Evolutionary conservation across 306 rosid genomes (phyloP).

Genomic region (Trifolium dubium): DNA sequence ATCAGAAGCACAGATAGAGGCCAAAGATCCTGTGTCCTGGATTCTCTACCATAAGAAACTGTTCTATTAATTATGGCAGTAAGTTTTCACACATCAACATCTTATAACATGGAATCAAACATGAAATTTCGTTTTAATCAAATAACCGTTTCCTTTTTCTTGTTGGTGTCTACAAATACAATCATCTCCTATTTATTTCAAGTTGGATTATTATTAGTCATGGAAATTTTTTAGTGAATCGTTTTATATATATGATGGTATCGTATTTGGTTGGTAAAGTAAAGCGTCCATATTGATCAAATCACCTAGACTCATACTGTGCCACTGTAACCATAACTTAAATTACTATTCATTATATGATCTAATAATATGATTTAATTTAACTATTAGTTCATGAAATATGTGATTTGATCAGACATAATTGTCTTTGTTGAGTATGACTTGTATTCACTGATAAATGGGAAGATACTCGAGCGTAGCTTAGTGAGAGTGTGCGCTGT

Average conservation of each 20-base stretch:
- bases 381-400: no score
- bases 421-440: no score
- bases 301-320: no score
- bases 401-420: no score
- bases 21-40: conserved; percentile 4
- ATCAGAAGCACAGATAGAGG: conserved; percentile 15
- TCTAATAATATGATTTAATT: no score
- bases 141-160: background rate
- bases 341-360: no score
- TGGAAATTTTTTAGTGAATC: background rate
- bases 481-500: background rate
- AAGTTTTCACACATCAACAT: conserved; percentile 21
- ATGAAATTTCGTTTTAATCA: background rate
- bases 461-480: background rate
- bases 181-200: background rate
- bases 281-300: no score
- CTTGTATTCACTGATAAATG: background rate
- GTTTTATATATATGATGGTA: background rate
- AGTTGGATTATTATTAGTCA: background rate
- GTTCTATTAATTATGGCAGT: conserved; percentile 26
- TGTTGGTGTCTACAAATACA: background rate
- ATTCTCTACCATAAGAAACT: background rate
- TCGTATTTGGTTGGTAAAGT: background rate
- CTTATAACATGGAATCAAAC: background rate
- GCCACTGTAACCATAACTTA: no score